phyloP scores from a whole-genome alignment of 148 eudicot genomes.

The Amaranthus palmeri region DNA sequence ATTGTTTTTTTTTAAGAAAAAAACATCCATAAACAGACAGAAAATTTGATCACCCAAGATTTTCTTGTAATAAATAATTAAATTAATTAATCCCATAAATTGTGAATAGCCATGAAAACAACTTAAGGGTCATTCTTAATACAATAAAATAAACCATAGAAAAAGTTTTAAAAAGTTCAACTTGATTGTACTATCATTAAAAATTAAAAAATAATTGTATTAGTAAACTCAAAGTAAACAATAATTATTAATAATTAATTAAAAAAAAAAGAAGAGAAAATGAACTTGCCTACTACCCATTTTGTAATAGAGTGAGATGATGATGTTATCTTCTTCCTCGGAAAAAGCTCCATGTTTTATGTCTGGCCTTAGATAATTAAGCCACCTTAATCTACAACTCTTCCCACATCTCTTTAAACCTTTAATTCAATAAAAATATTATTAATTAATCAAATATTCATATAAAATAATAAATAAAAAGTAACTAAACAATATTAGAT shows the following conservation, averaged over 20 bases:
- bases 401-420: slow-evolving; percentile 72
- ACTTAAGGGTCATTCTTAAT: background rate
- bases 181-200: background rate
- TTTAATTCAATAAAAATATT: background rate
- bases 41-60: slow-evolving; percentile 3
- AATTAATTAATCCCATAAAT: background rate
- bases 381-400: slow-evolving; percentile 74
- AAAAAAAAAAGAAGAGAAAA: background rate
- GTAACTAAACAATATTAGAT: too few relatives aligned
- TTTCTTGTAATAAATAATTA: background rate
- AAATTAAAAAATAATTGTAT: background rate
- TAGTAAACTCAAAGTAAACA: background rate
- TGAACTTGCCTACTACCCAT: slow-evolving; percentile 60
- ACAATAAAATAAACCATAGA: background rate
- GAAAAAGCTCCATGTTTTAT: slow-evolving; percentile 63
- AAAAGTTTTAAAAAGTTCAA: background rate
- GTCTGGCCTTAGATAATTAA: slow-evolving; percentile 71
- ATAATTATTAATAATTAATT: background rate
- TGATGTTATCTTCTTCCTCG: slow-evolving; percentile 53
- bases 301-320: slow-evolving; percentile 44
- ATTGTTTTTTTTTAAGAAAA: too few relatives aligned
- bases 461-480: too few relatives aligned
- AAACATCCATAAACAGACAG: background rate
- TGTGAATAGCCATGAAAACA: slow-evolving; percentile 4
- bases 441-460: too few relatives aligned